phyloP scores from a whole-genome alignment of 768 basidiomycete genomes.

The Lactifluus volemus region DNA sequence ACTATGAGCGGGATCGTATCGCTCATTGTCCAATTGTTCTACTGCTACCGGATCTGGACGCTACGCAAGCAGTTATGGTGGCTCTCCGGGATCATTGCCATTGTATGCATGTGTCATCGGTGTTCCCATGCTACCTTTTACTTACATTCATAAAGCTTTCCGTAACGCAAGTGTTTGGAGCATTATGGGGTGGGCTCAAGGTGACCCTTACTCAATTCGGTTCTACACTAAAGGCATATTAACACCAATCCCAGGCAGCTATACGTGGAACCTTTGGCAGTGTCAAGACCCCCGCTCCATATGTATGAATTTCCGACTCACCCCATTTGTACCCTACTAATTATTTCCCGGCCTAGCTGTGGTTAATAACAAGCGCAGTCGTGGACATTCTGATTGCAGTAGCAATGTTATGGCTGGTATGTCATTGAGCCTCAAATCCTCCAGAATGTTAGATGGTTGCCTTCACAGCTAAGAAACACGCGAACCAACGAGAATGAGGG shows the following conservation, averaged over 20 bases:
- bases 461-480: background rate
- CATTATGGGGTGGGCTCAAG: constrained; percentile 8
- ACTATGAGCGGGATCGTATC: background rate
- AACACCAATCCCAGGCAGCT: background rate
- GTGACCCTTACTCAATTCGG: background rate
- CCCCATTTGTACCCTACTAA: background rate
- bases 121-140: background rate
- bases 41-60: constrained; percentile 6
- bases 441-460: background rate
- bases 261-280: background rate
- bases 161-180: background rate
- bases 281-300: background rate
- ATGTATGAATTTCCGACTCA: background rate
- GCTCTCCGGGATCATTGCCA: background rate
- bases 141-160: background rate
- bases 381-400: constrained; percentile 11
- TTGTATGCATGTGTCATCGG: background rate
- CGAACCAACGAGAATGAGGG: background rate
- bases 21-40: background rate
- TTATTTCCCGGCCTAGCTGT: background rate
- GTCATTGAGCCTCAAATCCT: background rate
- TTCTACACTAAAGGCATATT: background rate
- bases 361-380: constrained; percentile 2
- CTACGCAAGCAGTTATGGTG: background rate
- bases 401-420: constrained; percentile 7